These are phyloP conservation scores for Dryadomyces quercivorus DNA, from an alignment of 2,329 filamentous ascomycete species.

Conservation along the genomic window DNA sequence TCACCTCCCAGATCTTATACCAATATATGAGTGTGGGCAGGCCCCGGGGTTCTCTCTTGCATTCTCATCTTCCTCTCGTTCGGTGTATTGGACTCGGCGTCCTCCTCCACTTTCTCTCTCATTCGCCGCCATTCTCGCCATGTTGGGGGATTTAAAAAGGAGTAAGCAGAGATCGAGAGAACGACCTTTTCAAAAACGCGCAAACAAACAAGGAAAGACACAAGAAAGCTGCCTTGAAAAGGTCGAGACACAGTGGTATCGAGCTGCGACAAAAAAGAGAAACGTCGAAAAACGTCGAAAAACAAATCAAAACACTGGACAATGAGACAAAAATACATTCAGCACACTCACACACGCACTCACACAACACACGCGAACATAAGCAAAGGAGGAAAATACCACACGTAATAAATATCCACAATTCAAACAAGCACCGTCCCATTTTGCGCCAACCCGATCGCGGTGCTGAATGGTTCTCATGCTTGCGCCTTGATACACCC, in stretches of 20 bases:
- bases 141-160: no score
- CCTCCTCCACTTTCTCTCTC: no score
- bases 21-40: background rate
- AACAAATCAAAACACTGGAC: background rate
- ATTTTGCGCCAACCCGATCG: constrained; percentile 15
- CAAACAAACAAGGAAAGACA: background rate
- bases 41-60: no score
- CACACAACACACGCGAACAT: background rate
- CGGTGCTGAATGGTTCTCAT: constrained; percentile 13
- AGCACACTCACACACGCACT: background rate
- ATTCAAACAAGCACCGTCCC: constrained; percentile 10
- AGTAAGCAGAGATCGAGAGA: background rate
- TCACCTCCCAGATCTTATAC: background rate
- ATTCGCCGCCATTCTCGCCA: no score
- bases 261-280: constrained; percentile 5
- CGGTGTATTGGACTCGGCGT: no score
- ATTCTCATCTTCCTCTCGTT: background rate
- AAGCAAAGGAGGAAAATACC: background rate
- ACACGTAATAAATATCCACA: background rate
- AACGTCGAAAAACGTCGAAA: background rate
- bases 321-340: background rate
- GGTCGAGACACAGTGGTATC: constrained; percentile 8
- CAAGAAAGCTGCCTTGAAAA: background rate
- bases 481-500: constrained; percentile 7
- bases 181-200: background rate